These are phyloP conservation scores for Pleurotus tuber-regium DNA, from an alignment of 768 basidiomycete genomes.

Conservation along the genomic window DNA sequence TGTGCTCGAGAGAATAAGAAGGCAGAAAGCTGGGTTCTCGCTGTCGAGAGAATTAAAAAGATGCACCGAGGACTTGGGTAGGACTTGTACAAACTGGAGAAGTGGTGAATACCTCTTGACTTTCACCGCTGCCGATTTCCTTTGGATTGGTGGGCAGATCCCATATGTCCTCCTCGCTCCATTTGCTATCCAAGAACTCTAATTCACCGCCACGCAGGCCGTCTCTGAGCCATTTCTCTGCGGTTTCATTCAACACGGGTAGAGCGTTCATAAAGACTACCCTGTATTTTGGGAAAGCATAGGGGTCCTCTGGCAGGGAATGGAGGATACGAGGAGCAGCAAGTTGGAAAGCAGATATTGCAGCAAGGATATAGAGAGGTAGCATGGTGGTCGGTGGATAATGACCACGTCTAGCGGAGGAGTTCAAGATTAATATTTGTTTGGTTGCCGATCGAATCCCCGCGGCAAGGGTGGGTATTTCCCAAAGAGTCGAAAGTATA, in stretches of 20 bases:
- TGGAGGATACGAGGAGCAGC: constrained; percentile 50
- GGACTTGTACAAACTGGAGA: constrained; percentile 33
- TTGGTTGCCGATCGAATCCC: constrained; percentile 12
- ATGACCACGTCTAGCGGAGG: constrained; percentile 28
- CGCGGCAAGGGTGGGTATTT: constrained; percentile 7
- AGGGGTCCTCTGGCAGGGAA: constrained; percentile 75
- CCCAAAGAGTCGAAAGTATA: background rate
- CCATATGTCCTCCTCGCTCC: constrained; percentile 41
- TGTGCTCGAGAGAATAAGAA: constrained; percentile 62
- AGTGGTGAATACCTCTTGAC: constrained; percentile 27
- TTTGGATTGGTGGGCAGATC: constrained; percentile 38
- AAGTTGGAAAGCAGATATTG: constrained; percentile 19
- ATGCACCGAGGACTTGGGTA: constrained; percentile 20
- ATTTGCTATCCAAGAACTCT: constrained; percentile 73
- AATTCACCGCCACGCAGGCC: constrained; percentile 73
- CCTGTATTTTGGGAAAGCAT: constrained; percentile 80
- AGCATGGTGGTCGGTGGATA: constrained; percentile 21
- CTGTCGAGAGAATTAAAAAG: constrained; percentile 19
- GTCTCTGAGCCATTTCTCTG: constrained; percentile 67
- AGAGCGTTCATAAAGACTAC: constrained; percentile 77
- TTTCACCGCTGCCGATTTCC: constrained; percentile 59
- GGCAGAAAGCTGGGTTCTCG: constrained; percentile 17
- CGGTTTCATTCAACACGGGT: constrained; percentile 73
- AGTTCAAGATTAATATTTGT: constrained; percentile 14
- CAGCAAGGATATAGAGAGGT: background rate